Percentiles rank a stretch among this genome's conserved stretches.
These are phyloP conservation scores for Aquilaria malaccensis DNA, from an alignment of 345 rosid genomes.

Conservation along the genomic window DNA sequence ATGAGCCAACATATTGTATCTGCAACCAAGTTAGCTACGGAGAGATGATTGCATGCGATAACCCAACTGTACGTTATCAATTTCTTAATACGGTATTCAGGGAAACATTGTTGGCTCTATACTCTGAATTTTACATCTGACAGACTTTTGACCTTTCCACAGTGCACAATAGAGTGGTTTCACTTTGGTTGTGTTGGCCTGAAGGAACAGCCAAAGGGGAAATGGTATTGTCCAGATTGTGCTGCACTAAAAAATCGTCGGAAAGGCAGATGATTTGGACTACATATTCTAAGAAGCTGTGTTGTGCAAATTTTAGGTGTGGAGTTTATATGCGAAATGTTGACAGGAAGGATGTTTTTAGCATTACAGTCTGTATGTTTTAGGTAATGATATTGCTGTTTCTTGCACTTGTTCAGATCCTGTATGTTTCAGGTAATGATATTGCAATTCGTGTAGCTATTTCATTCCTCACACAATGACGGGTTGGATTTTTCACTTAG, in stretches of 20 bases:
- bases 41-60: slow-evolving; percentile 96
- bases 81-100: background rate
- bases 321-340: too few species aligned
- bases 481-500: too few species aligned
- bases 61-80: slow-evolving; percentile 55
- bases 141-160: slow-evolving; percentile 15
- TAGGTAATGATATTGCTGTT: too few species aligned
- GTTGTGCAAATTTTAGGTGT: too few species aligned
- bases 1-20: slow-evolving; percentile 89
- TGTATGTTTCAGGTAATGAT: too few species aligned
- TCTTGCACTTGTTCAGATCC: too few species aligned
- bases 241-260: slow-evolving; percentile 59
- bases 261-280: slow-evolving; percentile 43
- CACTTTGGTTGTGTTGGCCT: slow-evolving; percentile 91
- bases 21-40: slow-evolving; percentile 98
- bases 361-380: too few species aligned
- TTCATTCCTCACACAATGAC: too few species aligned
- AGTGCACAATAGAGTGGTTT: slow-evolving; percentile 99
- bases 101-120: background rate
- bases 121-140: slow-evolving; percentile 9
- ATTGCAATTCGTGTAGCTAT: too few species aligned
- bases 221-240: slow-evolving; percentile 90
- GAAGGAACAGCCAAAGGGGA: slow-evolving; percentile 86
- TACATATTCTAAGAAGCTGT: background rate
- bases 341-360: too few species aligned